phyloP scores from a whole-genome alignment of 2,329 filamentous ascomycete species.

The Pyrenophora tritici-repentis region DNA sequence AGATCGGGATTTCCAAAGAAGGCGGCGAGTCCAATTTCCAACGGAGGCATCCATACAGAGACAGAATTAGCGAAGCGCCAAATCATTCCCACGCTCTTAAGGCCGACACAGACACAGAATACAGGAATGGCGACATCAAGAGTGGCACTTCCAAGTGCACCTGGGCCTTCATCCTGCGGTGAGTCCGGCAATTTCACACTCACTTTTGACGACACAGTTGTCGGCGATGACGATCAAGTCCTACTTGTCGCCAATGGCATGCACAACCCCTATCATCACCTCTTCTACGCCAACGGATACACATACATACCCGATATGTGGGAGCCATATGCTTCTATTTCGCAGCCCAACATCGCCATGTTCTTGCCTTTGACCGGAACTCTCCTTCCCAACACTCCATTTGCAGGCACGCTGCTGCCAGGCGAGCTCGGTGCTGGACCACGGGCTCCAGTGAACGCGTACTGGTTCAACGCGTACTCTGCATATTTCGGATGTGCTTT shows the following conservation, averaged over 20 bases:
- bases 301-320: constrained; percentile 54
- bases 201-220: constrained; percentile 34
- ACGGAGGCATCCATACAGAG: constrained; percentile 3
- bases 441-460: constrained; percentile 50
- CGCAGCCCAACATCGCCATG: constrained; percentile 54
- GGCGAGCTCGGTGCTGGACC: constrained; percentile 56
- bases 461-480: constrained; percentile 57
- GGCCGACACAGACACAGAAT: neutral
- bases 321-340: constrained; percentile 53
- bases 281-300: constrained; percentile 58
- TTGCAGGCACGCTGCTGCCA: constrained; percentile 43
- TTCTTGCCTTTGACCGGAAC: constrained; percentile 49
- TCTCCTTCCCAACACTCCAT: constrained; percentile 33
- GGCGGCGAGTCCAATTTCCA: constrained; percentile 11
- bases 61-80: constrained; percentile 4
- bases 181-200: constrained; percentile 53
- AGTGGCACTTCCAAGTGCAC: constrained; percentile 1
- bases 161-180: constrained; percentile 45
- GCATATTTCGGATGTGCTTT: constrained; percentile 57
- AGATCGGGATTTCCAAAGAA: constrained; percentile 19
- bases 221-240: constrained; percentile 34
- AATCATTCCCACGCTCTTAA: neutral
- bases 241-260: constrained; percentile 48
- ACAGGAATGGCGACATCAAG: neutral
- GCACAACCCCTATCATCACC: constrained; percentile 56